Base-by-base conservation (phyloP, 768 basidiomycete genomes). In the Leucogyrophana mollusca region DNA sequence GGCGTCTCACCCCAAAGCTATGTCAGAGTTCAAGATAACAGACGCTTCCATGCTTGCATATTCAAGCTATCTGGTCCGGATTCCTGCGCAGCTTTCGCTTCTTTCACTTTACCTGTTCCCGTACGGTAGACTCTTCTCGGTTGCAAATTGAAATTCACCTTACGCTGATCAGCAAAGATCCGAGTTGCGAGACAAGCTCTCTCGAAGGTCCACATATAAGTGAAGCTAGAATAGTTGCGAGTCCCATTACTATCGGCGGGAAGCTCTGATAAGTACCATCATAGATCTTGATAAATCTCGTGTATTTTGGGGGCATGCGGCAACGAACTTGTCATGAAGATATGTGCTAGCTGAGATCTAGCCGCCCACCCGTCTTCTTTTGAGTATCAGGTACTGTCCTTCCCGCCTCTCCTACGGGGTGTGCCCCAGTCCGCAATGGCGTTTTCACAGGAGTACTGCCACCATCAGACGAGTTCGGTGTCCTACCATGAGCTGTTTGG, bases 401-500 rank as follows among this genome's bases (percentile, higher is more conserved):
- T 38, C 18, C 34, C 16, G 30, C 30, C 30, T 55, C 63, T 48
- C 30, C 16, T 37, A 21, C 42, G 18, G 39, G n/a, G 33, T 53
- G 56, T n/a, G 20, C 34, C 34, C 30, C 27, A 53, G 32, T 41
- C 40, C 17, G 50, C 36, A 52, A 58, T 17, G 58, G 64, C 49
- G 49, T 61, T 56, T 52, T 58, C 18, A 68, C 64, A 18, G 82
- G 81, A 27, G 82, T 76, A 40, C 68, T 66, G 18, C 75, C 79
- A n/a, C 81, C 82, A 59, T 83, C 74, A 17, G 74, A 77, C 22
- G 83, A 83, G 47, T 69, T 78, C 0, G 82, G 83, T 14, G 82
- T 84, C 56, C 77, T 66, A 38, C 73, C 70, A 23, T 59, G 46
- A 52, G 54, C 59, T 57, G 36, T 57, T 57, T 65, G 53, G 60